Percentiles rank a stretch among this genome's conserved stretches.
Evolutionary conservation across 176 grass and related monocot species (phyloP).

Genomic region (Elymus sibiricus): DNA sequence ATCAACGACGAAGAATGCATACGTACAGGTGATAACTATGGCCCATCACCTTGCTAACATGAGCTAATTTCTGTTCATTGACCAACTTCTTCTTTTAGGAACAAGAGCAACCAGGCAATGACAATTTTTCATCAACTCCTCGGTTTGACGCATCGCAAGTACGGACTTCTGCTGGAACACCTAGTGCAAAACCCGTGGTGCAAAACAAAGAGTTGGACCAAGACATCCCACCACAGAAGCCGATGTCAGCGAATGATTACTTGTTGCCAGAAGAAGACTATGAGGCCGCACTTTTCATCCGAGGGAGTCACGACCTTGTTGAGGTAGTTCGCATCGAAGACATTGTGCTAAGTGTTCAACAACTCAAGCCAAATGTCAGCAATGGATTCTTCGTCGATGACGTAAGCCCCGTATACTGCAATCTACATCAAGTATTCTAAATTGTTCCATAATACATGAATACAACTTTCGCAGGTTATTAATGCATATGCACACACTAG

Average conservation of each 20-base stretch:
- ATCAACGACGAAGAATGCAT: no score
- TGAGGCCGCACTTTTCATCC: no score
- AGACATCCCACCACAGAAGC: neutral
- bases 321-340: no score
- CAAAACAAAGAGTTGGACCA: neutral
- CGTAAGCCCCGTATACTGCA: neutral
- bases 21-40: no score
- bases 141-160: neutral
- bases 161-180: neutral
- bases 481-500: neutral
- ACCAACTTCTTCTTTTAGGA: neutral
- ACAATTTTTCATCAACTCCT: neutral
- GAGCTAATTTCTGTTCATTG: neutral
- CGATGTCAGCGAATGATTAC: no score
- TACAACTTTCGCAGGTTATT: neutral
- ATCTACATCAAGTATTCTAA: neutral
- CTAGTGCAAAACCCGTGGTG: neutral
- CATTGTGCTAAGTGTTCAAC: no score
- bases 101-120: neutral
- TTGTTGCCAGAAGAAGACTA: no score
- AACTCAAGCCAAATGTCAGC: no score
- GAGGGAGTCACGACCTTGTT: no score
- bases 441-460: neutral
- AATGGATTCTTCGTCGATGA: neutral
- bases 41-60: no score